These are phyloP conservation scores for Thelephora ganbajun DNA, from an alignment of 768 basidiomycete genomes.

Conservation along the genomic window DNA sequence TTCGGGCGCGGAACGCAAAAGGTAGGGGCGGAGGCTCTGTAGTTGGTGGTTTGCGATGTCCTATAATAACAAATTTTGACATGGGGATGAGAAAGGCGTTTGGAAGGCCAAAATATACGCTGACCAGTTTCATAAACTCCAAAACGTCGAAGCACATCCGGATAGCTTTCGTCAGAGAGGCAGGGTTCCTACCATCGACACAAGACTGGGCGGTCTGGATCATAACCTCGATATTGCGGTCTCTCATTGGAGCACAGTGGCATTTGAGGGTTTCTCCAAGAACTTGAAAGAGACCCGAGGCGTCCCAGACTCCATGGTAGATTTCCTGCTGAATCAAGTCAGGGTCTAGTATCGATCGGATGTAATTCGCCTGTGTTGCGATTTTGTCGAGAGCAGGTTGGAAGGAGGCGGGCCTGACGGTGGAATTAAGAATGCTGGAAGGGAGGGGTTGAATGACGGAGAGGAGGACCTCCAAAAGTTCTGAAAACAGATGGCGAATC, in stretches of 20 bases:
- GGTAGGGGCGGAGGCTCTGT: constrained; percentile 82
- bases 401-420: constrained; percentile 7
- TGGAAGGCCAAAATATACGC: constrained; percentile 18
- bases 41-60: constrained; percentile 96
- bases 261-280: constrained; percentile 75
- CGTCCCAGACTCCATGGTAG: constrained; percentile 62
- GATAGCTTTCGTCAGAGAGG: constrained; percentile 34
- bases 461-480: constrained; percentile 70
- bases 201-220: constrained; percentile 51
- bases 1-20: constrained; percentile 63
- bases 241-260: constrained; percentile 91
- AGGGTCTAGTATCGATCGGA: constrained; percentile 71
- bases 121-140: constrained; percentile 89
- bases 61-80: constrained; percentile 25
- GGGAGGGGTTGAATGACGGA: constrained; percentile 71
- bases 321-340: constrained; percentile 75
- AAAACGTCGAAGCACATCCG: constrained; percentile 80
- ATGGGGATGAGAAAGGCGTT: not conserved
- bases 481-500: constrained; percentile 51
- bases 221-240: constrained; percentile 74
- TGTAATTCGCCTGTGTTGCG: constrained; percentile 47
- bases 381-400: constrained; percentile 44
- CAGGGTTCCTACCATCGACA: constrained; percentile 27
- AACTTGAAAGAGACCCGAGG: constrained; percentile 59
- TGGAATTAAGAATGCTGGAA: constrained; percentile 24